Percentiles rank a stretch among this genome's conserved stretches.
These are phyloP conservation scores for Vicia sativa DNA, from an alignment of 306 rosid species.

Conservation along the genomic window DNA sequence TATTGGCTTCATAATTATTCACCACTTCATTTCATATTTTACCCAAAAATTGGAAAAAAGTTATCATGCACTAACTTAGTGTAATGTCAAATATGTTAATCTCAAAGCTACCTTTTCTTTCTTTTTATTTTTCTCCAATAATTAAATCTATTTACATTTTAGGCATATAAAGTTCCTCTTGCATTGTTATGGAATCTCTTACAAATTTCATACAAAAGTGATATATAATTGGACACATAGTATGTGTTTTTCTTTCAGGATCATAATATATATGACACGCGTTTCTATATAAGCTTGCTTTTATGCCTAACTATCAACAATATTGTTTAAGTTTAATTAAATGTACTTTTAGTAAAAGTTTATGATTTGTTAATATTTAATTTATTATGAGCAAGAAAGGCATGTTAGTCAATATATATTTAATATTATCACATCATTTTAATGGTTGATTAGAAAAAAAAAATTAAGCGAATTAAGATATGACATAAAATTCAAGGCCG, in stretches of 20 bases:
- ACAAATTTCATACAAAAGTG: no score
- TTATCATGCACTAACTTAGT: conserved; percentile 17
- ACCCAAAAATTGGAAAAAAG: conserved; percentile 32
- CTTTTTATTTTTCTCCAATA: neutral
- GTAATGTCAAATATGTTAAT: conserved; percentile 9
- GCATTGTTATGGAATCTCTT: no score
- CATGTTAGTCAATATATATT: neutral
- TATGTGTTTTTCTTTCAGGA: no score
- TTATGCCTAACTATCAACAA: neutral
- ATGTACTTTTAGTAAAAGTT: neutral
- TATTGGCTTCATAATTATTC: conserved; percentile 25
- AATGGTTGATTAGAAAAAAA: neutral
- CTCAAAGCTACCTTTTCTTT: neutral
- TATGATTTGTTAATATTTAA: neutral
- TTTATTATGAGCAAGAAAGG: neutral
- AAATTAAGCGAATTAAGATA: neutral
- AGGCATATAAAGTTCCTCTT: neutral
- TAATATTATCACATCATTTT: neutral
- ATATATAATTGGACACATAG: no score
- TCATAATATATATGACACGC: neutral
- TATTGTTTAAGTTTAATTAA: neutral
- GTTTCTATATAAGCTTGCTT: neutral
- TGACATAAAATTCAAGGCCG: no score
- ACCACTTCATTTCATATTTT: conserved; percentile 2
- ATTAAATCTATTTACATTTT: neutral